Evolutionary conservation across 1,139 yeast genomes (phyloP).

Genomic region (Taiozyma sp.): DNA sequence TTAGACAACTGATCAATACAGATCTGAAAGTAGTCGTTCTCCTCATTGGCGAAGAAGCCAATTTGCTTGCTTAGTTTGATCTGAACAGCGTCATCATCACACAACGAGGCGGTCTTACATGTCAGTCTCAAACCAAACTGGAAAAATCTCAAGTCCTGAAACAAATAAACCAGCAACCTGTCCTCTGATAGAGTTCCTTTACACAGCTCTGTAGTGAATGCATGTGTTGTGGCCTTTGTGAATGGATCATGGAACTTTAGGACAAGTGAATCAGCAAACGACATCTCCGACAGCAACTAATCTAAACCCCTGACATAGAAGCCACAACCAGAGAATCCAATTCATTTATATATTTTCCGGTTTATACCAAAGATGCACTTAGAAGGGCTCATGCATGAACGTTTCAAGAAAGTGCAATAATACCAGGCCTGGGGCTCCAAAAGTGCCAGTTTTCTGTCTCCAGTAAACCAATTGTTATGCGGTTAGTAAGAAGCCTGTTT

Average conservation of each 20-base stretch:
- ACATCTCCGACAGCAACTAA: background rate
- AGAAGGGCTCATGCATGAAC: background rate
- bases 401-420: background rate
- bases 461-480: too few species aligned
- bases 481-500: too few species aligned
- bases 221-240: constrained; percentile 35
- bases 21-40: constrained; percentile 42
- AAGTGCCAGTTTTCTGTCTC: too few species aligned
- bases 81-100: constrained; percentile 36
- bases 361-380: background rate
- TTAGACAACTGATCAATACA: constrained; percentile 30
- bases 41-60: constrained; percentile 45
- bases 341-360: background rate
- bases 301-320: background rate
- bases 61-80: constrained; percentile 43
- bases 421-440: too few species aligned
- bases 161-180: constrained; percentile 39
- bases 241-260: constrained; percentile 26
- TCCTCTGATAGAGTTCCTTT: constrained; percentile 40
- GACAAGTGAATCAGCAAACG: constrained; percentile 10
- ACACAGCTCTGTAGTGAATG: constrained; percentile 43
- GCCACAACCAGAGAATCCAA: background rate
- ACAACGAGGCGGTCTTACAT: constrained; percentile 40
- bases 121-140: constrained; percentile 38
- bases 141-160: constrained; percentile 47